phyloP scores from a whole-genome alignment of 139 green algal species.

The Micromonas commoda region DNA sequence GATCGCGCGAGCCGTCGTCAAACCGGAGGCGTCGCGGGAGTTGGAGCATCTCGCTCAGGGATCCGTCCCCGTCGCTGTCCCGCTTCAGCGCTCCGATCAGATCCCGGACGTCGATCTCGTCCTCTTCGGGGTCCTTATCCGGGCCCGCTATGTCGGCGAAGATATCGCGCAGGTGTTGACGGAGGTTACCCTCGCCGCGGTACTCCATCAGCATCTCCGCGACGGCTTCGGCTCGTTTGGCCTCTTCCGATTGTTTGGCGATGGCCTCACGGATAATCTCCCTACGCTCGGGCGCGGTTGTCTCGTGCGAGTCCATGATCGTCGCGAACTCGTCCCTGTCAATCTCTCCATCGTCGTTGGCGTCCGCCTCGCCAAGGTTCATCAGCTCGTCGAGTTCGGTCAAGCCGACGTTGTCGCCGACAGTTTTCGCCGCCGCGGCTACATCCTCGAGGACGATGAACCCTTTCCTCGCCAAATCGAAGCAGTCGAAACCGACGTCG shows the following conservation, averaged over 20 bases:
- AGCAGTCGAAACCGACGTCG: background rate
- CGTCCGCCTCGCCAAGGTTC: background rate
- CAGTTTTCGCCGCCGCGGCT: background rate
- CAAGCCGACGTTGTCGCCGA: background rate
- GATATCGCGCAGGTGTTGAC: background rate
- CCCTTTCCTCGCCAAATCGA: background rate
- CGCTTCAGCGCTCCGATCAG: background rate
- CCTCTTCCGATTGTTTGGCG: no score
- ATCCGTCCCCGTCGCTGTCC: background rate
- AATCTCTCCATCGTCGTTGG: conserved; percentile 9
- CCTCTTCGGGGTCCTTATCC: background rate
- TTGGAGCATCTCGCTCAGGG: background rate
- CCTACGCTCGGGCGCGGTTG: background rate
- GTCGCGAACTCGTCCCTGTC: conserved; percentile 3
- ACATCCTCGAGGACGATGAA: conserved; percentile 13
- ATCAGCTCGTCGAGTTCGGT: background rate
- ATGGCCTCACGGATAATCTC: background rate
- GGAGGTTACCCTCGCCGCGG: background rate
- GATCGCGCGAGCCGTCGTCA: background rate
- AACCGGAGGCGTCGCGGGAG: background rate
- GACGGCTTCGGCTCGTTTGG: background rate
- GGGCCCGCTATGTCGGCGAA: background rate
- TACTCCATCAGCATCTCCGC: background rate
- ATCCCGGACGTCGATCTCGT: background rate
- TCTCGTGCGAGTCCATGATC: background rate